Evolutionary conservation across 306 rosid species (phyloP).

Genomic region (Albizia julibrissin): DNA sequence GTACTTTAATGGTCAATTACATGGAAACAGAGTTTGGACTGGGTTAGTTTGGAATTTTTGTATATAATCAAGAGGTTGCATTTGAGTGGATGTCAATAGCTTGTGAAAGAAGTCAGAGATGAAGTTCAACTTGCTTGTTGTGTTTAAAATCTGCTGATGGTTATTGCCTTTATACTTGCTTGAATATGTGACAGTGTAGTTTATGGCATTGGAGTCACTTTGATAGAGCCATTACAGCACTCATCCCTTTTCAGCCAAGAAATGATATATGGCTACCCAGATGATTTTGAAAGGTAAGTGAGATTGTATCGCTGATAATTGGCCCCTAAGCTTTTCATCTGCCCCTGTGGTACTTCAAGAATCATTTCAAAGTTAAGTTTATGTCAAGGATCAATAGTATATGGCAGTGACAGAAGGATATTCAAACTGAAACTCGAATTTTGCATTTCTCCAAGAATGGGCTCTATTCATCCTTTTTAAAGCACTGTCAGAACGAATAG

Average conservation of each 20-base stretch:
- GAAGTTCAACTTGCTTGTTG: conserved; percentile 13
- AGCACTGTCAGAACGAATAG: neutral
- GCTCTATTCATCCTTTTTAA: neutral
- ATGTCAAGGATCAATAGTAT: neutral
- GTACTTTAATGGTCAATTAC: conserved; percentile 81
- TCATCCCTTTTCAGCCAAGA: conserved; percentile 82
- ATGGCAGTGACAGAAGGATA: neutral
- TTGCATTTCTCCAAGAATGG: neutral
- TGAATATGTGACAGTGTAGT: conserved; percentile 64
- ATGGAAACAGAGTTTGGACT: conserved; percentile 79
- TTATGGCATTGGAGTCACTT: conserved; percentile 80
- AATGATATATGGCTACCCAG: conserved; percentile 75
- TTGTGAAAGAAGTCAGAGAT: conserved; percentile 20
- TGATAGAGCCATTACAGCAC: conserved; percentile 68
- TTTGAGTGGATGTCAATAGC: conserved; percentile 12
- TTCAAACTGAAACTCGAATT: neutral
- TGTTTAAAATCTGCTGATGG: conserved; percentile 34
- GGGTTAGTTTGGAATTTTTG: conserved; percentile 59
- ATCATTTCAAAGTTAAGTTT: conserved; percentile 1
- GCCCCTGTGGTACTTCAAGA: conserved; percentile 9
- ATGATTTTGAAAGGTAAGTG: conserved; percentile 90
- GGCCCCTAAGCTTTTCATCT: conserved; percentile 27
- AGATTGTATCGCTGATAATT: conserved; percentile 10
- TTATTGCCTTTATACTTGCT: conserved; percentile 41
- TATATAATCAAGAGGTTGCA: neutral